Percentiles rank a stretch among this genome's conserved stretches.
Conservation (phyloP, 192 early-diverging fungal genomes). For the Coemansia sp. region DNA sequence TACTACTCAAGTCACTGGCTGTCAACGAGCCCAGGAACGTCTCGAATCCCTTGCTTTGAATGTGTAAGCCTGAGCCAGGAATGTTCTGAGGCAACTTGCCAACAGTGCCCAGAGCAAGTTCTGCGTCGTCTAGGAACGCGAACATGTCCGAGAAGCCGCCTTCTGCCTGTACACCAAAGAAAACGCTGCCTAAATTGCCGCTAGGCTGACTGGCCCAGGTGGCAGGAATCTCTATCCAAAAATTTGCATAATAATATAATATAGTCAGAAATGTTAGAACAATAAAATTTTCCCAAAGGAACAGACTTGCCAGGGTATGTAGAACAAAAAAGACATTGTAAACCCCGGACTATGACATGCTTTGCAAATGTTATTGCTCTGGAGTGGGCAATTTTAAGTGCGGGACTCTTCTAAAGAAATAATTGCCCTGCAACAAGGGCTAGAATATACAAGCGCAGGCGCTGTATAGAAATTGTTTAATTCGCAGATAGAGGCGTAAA, state of each 20-base stretch:
- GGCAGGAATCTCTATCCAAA: background rate
- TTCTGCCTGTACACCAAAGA: no score
- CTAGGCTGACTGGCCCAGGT: no score
- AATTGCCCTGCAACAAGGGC: conserved; percentile 1
- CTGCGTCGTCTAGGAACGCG: no score
- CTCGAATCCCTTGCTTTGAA: conserved; percentile 1
- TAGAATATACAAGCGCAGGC: no score
- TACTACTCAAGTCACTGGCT: background rate
- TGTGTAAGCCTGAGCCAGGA: no score
- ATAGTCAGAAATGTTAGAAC: conserved; percentile 2
- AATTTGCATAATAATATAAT: background rate
- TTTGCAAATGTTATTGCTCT: background rate
- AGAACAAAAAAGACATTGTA: background rate
- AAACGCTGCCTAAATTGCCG: no score
- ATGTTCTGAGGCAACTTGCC: no score
- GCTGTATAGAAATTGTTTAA: no score
- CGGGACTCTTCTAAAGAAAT: background rate
- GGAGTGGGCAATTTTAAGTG: background rate
- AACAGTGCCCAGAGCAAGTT: no score
- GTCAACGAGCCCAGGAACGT: background rate
- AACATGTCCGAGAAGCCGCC: no score
- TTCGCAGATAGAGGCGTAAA: no score
- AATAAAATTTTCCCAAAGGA: background rate
- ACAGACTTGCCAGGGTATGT: background rate
- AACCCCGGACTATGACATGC: background rate